Conservation (phyloP, 768 basidiomycete species). For the Udeniomyces megalosporus region DNA sequence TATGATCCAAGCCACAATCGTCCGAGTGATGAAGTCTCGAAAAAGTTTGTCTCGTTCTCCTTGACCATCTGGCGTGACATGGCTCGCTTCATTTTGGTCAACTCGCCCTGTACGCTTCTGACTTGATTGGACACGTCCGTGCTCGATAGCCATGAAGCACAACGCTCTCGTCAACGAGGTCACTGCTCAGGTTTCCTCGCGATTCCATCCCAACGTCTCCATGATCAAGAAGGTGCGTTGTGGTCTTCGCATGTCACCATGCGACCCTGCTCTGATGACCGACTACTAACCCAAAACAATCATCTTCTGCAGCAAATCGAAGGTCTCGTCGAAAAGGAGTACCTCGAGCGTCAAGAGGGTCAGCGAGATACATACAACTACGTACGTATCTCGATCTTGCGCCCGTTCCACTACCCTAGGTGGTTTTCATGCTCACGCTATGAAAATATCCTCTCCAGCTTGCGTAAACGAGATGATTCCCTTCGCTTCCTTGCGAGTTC, state of each 20-base stretch:
- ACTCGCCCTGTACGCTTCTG: no score
- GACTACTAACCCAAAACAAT: constrained; percentile 31
- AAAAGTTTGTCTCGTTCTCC: constrained; percentile 29
- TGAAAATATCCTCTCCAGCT: background rate
- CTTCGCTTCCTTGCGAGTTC: no score
- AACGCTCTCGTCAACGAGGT: constrained; percentile 29
- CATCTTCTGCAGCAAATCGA: constrained; percentile 41
- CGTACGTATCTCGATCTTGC: constrained; percentile 26
- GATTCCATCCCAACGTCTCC: constrained; percentile 14
- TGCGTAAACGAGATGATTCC: background rate
- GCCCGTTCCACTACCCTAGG: background rate
- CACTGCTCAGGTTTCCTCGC: constrained; percentile 18
- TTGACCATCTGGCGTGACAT: no score
- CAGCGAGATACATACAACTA: constrained; percentile 78
- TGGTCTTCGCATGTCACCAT: no score
- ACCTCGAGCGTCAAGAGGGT: constrained; percentile 83
- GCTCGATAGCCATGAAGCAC: no score
- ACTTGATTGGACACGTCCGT: no score
- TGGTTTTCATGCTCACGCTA: background rate
- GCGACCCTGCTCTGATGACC: background rate
- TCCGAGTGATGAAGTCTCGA: constrained; percentile 37
- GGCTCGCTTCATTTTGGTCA: no score
- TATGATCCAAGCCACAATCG: constrained; percentile 85
- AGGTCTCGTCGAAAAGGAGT: constrained; percentile 85
- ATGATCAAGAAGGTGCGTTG: constrained; percentile 15